Base-by-base conservation (phyloP, 495 filamentous ascomycete species). In the Neurospora sp. region DNA sequence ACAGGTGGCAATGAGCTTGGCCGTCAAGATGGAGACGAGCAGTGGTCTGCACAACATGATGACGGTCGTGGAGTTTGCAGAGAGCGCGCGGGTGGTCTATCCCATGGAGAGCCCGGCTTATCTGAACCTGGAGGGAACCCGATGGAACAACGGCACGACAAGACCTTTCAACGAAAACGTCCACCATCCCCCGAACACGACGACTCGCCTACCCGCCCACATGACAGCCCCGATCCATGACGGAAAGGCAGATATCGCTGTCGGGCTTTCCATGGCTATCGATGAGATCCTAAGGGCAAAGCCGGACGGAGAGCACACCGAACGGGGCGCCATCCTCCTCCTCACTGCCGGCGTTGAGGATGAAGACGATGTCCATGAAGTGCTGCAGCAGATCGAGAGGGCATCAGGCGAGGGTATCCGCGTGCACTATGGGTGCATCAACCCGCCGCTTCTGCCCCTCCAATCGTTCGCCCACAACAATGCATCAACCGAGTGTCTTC, bases 391-490 rank as follows among this genome's bases (percentile, higher is more conserved):
- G 49, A 37, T 77, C 11, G 40, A 62, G n/a, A 73, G 77, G 31
- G 76, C 78, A 23, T 23, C 14, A 6, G 39, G 70, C 9, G 77
- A 79, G 40, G 78, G 75, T 54, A 76, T 79, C 44, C 73, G 78
- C 39, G 74, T 79, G 5, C 76, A 79, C 69, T 77, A 77, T 40
- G 77, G 46, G 2, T 78, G 78, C 44, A 73, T 78, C 72, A 74
- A 71, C 75, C 41, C 72, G n/a, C 72, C 72, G 0, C 23, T 27
- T 1, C 23, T 38, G 31, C n/a, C 39, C 14, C 8, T 42, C 5
- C 9, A 35, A 18, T 37, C 27, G 6, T 66, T 37, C 3, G 27
- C 54, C 1, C 54, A 18, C 54, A 49, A 6, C n/a, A 66, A 35
- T 9, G 27, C 11, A 18, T 73, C 70, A 73, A 12, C 20, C 4